phyloP scores from a whole-genome alignment of 257 asterid species.

The Galeopsis tetrahit region DNA sequence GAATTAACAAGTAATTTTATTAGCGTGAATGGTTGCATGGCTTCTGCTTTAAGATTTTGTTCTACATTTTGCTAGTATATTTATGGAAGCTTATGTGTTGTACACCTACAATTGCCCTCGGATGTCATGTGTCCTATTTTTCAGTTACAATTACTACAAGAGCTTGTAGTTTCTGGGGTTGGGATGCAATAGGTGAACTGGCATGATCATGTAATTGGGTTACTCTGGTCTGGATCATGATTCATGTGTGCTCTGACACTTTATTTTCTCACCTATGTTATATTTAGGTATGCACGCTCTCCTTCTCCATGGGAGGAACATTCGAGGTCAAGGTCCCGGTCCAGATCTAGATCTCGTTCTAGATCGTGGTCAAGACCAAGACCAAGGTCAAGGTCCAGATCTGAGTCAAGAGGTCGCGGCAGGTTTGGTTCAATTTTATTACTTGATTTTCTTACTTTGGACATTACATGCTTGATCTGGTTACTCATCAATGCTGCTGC shows the following conservation, averaged over 20 bases:
- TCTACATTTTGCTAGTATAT: not conserved
- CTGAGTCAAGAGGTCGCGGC: conserved; percentile 75
- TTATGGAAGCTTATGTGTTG: conserved; percentile 7
- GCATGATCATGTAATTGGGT: conserved; percentile 1
- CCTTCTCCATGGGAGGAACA: conserved; percentile 80
- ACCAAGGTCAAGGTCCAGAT: conserved; percentile 53
- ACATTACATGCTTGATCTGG: not conserved
- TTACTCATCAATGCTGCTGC: conserved; percentile 12
- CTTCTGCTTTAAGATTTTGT: not conserved
- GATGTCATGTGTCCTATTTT: conserved; percentile 4
- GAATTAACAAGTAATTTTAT: not conserved
- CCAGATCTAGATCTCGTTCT: conserved; percentile 65
- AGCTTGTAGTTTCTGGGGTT: not conserved
- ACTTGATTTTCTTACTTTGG: conserved; percentile 13
- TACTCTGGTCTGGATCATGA: not conserved
- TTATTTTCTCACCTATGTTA: conserved; percentile 18
- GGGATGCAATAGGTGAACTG: not conserved
- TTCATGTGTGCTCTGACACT: conserved; percentile 23
- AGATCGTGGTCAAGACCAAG: conserved; percentile 67
- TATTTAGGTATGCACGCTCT: conserved; percentile 64
- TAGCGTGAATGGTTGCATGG: not conserved
- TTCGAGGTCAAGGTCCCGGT: conserved; percentile 66
- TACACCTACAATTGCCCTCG: not conserved
- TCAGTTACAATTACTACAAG: not conserved
- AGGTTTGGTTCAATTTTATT: conserved; percentile 45